Percentiles rank a stretch among this genome's conserved stretches.
phyloP scores from a whole-genome alignment of 2,329 filamentous ascomycete species.

The Colletotrichum sublineola region DNA sequence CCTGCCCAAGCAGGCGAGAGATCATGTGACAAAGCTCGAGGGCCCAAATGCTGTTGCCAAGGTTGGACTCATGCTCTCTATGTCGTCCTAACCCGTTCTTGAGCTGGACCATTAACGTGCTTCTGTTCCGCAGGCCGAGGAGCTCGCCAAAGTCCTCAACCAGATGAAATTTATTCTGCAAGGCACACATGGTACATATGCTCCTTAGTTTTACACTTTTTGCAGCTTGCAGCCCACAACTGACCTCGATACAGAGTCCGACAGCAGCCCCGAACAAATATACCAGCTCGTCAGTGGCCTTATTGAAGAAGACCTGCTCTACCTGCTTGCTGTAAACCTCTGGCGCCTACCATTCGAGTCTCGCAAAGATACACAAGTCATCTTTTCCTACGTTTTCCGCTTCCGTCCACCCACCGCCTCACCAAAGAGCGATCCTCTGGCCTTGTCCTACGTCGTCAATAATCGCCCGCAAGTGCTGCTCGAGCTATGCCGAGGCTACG shows the following conservation, averaged over 20 bases:
- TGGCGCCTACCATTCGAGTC: conserved; percentile 93
- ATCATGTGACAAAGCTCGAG: conserved; percentile 66
- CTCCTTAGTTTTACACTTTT: neutral
- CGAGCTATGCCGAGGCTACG: conserved; percentile 89
- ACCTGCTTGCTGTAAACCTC: conserved; percentile 84
- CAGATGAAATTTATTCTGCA: conserved; percentile 96
- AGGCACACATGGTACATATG: conserved; percentile 83
- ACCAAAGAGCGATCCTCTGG: conserved; percentile 80
- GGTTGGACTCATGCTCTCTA: conserved; percentile 50
- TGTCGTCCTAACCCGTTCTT: conserved; percentile 23
- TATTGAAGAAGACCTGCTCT: conserved; percentile 90
- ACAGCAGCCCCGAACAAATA: conserved; percentile 88
- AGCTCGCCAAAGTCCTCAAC: conserved; percentile 84
- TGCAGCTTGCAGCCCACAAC: conserved; percentile 10
- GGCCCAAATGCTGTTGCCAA: conserved; percentile 62
- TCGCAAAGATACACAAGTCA: conserved; percentile 93
- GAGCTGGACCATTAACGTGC: conserved; percentile 44
- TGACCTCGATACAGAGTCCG: conserved; percentile 72
- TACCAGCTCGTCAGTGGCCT: conserved; percentile 87
- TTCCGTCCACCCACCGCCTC: conserved; percentile 81
- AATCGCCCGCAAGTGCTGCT: conserved; percentile 89
- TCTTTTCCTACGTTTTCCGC: conserved; percentile 94
- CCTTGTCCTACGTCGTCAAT: conserved; percentile 89
- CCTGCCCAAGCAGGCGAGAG: conserved; percentile 68
- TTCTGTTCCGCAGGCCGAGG: conserved; percentile 75